These are phyloP conservation scores for Phytophthora pluvialis DNA, from an alignment of 352 stramenopile species.

Conservation along the genomic window DNA sequence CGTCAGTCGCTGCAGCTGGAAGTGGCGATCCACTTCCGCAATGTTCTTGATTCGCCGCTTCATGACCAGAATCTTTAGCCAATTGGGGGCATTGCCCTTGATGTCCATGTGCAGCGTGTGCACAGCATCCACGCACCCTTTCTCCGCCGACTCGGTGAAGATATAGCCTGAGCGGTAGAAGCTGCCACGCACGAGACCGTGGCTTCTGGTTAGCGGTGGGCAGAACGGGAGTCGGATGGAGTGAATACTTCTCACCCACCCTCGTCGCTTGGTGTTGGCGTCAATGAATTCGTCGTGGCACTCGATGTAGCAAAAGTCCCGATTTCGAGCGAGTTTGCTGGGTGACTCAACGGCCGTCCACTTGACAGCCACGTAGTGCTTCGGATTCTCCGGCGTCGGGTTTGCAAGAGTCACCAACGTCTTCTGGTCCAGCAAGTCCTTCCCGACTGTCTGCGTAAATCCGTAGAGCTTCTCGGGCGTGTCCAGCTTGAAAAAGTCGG, in stretches of 20 bases:
- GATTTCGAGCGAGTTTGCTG: conserved; percentile 74
- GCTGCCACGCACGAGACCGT: conserved; percentile 71
- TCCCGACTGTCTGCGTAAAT: conserved; percentile 75
- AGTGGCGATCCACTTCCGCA: conserved; percentile 69
- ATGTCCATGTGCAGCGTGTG: conserved; percentile 83
- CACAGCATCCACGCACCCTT: conserved; percentile 68
- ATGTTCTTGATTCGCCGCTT: conserved; percentile 83
- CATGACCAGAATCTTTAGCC: conserved; percentile 81
- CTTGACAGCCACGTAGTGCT: conserved; percentile 86
- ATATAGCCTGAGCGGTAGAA: conserved; percentile 84
- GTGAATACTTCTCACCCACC: conserved; percentile 82
- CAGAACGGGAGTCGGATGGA: conserved; percentile 82
- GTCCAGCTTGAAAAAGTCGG: conserved; percentile 83
- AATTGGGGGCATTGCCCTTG: conserved; percentile 78
- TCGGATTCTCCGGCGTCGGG: conserved; percentile 75
- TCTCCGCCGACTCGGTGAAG: conserved; percentile 68
- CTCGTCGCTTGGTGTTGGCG: conserved; percentile 64
- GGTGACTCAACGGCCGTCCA: conserved; percentile 84
- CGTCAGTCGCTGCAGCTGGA: conserved; percentile 62
- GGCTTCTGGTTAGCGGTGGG: conserved; percentile 55
- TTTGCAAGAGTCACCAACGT: conserved; percentile 70
- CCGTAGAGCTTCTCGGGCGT: conserved; percentile 72
- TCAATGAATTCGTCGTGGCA: conserved; percentile 89
- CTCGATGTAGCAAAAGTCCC: conserved; percentile 87
- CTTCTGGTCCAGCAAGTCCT: conserved; percentile 82